Base-by-base conservation (phyloP, 179 eudicot species). In the Monotropa hypopitys region DNA sequence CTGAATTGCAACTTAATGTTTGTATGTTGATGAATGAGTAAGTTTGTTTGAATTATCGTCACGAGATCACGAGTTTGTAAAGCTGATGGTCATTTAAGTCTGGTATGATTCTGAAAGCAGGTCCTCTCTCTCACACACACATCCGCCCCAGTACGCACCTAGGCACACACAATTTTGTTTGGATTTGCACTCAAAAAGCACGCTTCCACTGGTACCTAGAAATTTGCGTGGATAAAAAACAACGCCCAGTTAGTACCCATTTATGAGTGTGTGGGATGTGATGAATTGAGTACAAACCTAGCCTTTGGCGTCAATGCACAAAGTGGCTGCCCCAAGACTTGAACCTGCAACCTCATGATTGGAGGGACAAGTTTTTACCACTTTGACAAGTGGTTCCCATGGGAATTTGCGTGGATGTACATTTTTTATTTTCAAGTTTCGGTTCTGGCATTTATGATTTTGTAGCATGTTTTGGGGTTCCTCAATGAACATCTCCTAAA, bases 401-500 rank as follows among this genome's bases (percentile, higher is more conserved):
- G 47, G 28, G 42, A 69, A 69, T 69, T 20, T 42, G 6, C 4
- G 33, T 43, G 35, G 32, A 12, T 21, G 32, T 32, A 47, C 7
- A 33, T 12, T 51, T 33, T 49, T 32, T 30, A 26, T 4, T 6
- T 53, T 72, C 42, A 30, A 18, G 26, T 53, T 54, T 53, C n/a
- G 20, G 38, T 71, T 43, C 75, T 50, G 43, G 45, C 8, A 72
- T 35, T 73, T n/a, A 20, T 74, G 40, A 57, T 74, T 74, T 53
- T 13, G 53, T 40, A 4, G 68, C 47, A 57, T 40, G 53, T 20
- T n/a, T 38, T 74, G 0, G 20, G 42, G n/a, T 57, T 74, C 13
- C 53, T 74, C 26, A 13, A 21, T 21, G 33, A 38, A n/a, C n/a
- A 73, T 73, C 47, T 73, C 13, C 76, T 70, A 45, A 21, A 70